Conservation (phyloP, 768 basidiomycete species). For the Leucocoprinus leucothites region DNA sequence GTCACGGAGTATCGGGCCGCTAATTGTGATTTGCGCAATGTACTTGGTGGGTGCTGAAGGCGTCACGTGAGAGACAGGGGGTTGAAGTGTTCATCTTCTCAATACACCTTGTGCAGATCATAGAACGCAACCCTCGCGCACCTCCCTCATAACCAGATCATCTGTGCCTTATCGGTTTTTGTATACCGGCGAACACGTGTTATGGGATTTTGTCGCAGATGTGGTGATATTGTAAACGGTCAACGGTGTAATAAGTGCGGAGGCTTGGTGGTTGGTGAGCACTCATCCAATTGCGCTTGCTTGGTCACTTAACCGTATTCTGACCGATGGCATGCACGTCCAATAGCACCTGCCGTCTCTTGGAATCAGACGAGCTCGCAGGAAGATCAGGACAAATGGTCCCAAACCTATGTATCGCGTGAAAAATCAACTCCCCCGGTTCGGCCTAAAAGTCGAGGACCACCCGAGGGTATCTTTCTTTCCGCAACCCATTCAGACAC, state of each 20-base stretch:
- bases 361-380: conserved; percentile 52
- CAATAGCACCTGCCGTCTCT: conserved; percentile 62
- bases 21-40: background rate
- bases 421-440: conserved; percentile 43
- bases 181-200: background rate
- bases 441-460: conserved; percentile 24
- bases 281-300: background rate
- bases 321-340: background rate
- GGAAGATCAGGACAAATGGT: conserved; percentile 66
- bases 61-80: conserved; percentile 7
- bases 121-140: background rate
- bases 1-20: background rate
- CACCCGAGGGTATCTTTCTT: conserved; percentile 10
- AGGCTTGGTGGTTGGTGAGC: conserved; percentile 74
- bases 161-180: background rate
- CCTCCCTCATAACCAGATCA: background rate
- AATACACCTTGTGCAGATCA: conserved; percentile 3
- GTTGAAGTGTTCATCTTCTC: conserved; percentile 5
- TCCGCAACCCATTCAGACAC: conserved; percentile 27
- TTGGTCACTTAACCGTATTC: background rate
- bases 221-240: conserved; percentile 76
- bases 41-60: background rate
- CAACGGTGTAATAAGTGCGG: conserved; percentile 72
- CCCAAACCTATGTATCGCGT: conserved; percentile 68
- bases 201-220: conserved; percentile 86